Evolutionary conservation across 2,329 filamentous ascomycete genomes (phyloP).

Genomic region (Hirsutella rhossiliensis): DNA sequence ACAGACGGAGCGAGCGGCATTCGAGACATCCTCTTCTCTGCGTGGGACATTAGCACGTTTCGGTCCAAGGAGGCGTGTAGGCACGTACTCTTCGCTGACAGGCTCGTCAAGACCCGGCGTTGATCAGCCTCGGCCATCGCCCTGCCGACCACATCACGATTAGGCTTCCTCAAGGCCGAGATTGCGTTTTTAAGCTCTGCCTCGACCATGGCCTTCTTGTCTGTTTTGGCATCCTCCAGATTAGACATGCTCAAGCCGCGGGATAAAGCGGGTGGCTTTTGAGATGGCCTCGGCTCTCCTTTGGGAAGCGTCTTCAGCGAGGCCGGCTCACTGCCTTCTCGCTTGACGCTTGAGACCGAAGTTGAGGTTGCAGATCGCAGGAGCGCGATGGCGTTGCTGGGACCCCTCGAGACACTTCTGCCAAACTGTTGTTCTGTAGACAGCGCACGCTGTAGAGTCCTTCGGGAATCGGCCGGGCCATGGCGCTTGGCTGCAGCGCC

Average conservation of each 20-base stretch:
- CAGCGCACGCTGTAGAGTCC: constrained; percentile 49
- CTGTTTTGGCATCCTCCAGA: constrained; percentile 43
- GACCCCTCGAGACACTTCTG: constrained; percentile 43
- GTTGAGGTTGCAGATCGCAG: constrained; percentile 58
- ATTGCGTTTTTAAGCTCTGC: constrained; percentile 66
- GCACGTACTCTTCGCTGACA: constrained; percentile 35
- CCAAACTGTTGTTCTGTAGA: constrained; percentile 45
- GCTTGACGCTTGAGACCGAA: constrained; percentile 48
- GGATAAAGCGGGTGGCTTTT: constrained; percentile 25
- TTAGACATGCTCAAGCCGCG: constrained; percentile 35
- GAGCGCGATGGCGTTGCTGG: constrained; percentile 47
- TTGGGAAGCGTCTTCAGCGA: constrained; percentile 36
- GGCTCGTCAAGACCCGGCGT: constrained; percentile 36
- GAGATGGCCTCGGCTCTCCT: constrained; percentile 25
- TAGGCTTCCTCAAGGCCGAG: constrained; percentile 60
- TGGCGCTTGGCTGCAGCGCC: constrained; percentile 39
- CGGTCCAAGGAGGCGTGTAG: background rate
- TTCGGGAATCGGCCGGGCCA: constrained; percentile 25
- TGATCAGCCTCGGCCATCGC: constrained; percentile 57
- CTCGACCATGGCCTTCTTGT: constrained; percentile 54
- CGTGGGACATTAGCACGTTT: background rate
- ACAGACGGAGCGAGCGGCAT: constrained; percentile 24
- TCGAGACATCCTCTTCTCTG: constrained; percentile 41
- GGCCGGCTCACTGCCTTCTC: constrained; percentile 52
- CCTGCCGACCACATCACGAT: constrained; percentile 56